Conservation (phyloP, 805 yeast species). For the Maudiozyma saulgeensis region DNA sequence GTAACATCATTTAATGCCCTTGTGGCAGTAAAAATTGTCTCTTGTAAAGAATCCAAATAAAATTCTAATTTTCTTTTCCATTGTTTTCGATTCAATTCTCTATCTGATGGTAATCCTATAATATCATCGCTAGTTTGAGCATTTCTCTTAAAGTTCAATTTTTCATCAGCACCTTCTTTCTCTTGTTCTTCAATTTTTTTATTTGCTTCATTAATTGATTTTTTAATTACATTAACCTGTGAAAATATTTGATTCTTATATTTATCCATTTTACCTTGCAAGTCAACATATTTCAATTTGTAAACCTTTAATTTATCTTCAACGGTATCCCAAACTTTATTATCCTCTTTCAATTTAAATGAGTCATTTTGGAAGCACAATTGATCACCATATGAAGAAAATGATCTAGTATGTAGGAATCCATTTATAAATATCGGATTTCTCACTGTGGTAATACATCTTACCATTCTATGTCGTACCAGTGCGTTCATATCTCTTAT, state of each 20-base stretch:
- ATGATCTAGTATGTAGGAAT: no score
- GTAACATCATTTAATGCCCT: slow-evolving; percentile 80
- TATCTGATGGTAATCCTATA: slow-evolving; percentile 37
- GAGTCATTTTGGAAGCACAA: no score
- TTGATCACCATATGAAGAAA: no score
- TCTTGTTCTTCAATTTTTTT: slow-evolving; percentile 31
- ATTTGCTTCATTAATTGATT: slow-evolving; percentile 31
- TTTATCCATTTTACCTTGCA: slow-evolving; percentile 4
- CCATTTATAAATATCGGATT: not conserved
- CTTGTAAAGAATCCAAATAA: slow-evolving; percentile 48
- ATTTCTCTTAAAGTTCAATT: slow-evolving; percentile 31
- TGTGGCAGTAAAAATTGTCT: slow-evolving; percentile 49
- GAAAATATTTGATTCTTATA: slow-evolving; percentile 10
- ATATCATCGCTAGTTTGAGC: slow-evolving; percentile 25
- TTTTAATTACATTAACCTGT: slow-evolving; percentile 24
- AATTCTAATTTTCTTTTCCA: slow-evolving; percentile 38
- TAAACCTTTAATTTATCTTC: slow-evolving; percentile 2
- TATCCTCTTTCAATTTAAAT: not conserved
- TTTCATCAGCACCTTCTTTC: slow-evolving; percentile 26
- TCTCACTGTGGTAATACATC: not conserved
- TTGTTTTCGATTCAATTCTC: slow-evolving; percentile 32
- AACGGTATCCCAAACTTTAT: slow-evolving; percentile 25
- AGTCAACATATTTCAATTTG: not conserved
- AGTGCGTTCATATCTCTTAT: not conserved
- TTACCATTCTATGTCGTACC: not conserved